A percentile compares a stretch with the other conserved stretches of the same genome.
These are phyloP conservation scores for Suhomyces wounanorum DNA, from an alignment of 1,139 yeast species.

Conservation along the genomic window DNA sequence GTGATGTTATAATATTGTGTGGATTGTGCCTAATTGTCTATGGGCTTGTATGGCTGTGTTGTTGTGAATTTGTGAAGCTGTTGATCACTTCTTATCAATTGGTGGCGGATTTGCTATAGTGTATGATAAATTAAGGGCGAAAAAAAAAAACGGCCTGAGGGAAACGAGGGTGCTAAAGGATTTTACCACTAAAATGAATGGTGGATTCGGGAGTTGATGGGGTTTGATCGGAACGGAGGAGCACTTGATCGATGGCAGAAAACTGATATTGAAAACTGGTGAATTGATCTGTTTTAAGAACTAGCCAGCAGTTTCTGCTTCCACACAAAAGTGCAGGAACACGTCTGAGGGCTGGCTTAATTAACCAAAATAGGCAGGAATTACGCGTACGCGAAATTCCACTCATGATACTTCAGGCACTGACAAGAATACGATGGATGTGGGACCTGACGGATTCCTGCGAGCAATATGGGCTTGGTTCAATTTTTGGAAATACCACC, in stretches of 20 bases:
- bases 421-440: background rate
- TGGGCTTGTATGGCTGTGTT: too few relatives aligned
- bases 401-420: background rate
- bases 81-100: too few relatives aligned
- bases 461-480: background rate
- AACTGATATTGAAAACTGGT: background rate
- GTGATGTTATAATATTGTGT: too few relatives aligned
- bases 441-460: background rate
- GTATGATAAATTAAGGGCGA: too few relatives aligned
- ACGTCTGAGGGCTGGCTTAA: slow-evolving; percentile 12
- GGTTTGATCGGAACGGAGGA: background rate
- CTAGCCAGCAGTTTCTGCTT: background rate
- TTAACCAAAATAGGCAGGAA: slow-evolving; percentile 6
- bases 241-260: background rate
- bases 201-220: background rate
- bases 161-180: background rate
- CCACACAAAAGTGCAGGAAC: background rate
- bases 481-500: background rate
- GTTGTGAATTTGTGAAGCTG: too few relatives aligned
- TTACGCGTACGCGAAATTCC: slow-evolving; percentile 6
- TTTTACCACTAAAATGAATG: background rate
- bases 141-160: too few relatives aligned
- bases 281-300: background rate
- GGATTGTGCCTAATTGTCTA: too few relatives aligned
- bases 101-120: too few relatives aligned